These are phyloP conservation scores for Populus pruinosa DNA, from an alignment of 345 rosid species.

Conservation along the genomic window DNA sequence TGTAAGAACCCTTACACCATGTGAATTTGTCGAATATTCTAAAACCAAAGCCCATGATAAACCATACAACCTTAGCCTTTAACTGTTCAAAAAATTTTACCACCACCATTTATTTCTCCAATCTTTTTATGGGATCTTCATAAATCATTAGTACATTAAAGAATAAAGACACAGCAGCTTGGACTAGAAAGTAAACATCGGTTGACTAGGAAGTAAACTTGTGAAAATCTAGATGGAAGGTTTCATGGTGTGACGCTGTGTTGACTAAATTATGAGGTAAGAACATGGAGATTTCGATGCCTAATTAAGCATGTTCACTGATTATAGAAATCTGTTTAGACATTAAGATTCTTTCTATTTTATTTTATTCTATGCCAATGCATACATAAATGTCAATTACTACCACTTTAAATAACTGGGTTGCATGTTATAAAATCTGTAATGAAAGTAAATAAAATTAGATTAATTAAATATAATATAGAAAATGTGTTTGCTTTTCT, in stretches of 20 bases:
- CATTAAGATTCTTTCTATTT: neutral
- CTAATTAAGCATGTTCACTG: neutral
- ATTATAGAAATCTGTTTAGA: neutral
- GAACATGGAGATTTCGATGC: neutral
- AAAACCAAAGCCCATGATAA: conserved; percentile 8
- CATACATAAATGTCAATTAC: neutral
- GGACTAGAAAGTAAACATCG: neutral
- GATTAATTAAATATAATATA: no score
- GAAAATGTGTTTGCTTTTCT: no score
- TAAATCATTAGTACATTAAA: neutral
- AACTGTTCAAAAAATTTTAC: conserved; percentile 16
- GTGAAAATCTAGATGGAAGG: neutral
- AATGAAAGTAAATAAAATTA: no score
- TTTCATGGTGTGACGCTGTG: neutral
- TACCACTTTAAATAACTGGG: neutral
- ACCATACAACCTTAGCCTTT: conserved; percentile 2
- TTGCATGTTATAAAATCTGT: neutral
- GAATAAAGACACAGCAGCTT: neutral
- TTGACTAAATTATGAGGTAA: neutral
- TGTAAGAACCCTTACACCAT: conserved; percentile 37
- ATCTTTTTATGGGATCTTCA: neutral
- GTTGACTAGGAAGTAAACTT: conserved; percentile 7
- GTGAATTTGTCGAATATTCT: conserved; percentile 36
- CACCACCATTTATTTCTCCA: neutral
- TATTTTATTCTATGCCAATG: neutral